Base-by-base conservation (phyloP, 2,329 filamentous ascomycete species). In the Cordyceps farinosa region DNA sequence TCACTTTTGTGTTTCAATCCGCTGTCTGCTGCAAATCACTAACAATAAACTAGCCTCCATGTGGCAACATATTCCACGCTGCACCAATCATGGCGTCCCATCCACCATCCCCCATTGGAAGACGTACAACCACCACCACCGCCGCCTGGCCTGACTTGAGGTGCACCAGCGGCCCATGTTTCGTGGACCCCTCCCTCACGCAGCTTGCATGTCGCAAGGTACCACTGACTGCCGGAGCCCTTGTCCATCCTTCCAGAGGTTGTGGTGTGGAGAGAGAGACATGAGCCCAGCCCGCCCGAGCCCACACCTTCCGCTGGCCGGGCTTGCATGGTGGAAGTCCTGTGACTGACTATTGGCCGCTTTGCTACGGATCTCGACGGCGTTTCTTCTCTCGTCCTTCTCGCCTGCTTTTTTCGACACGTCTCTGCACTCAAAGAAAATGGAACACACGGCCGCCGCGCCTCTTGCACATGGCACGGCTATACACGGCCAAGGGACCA, bases 141-240 rank as follows among this genome's bases (percentile, higher is more conserved):
- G 38, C 44, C n/a, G 15, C 54, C 54, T 56, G 54, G 40, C 40
- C 54, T 56, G 54, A 45, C 54, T 48, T 48, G 55, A 48, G 42
- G 42, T 47, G 42, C 40, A 6, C 17, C 44, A 58, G 15, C 42
- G 27, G 56, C 10, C 56, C 32, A 59, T 59, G 29, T 59, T 58
- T 13, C 22, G 29, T 34, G 7, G 27, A 44, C 32, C 56, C 56
- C 44, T 59, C 54, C n/a, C 17, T 56, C 29, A 15, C 15, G 40
- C 54, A 44, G 38, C 22, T 15, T 45, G 54, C 29, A 45, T 22
- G 32, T 59, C 48, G 45, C 56, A 59, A 59, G 56, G 56, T 50
- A 59, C 56, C 56, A 48, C 56, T 59, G 56, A 60, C 47, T 60
- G 57, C 57, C 57, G 47, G 47, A 44, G 57, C 57, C 57, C 47